A percentile compares a stretch with the other conserved stretches of the same genome.
These are phyloP conservation scores for Colletotrichum somersetense DNA, from an alignment of 2,329 filamentous ascomycete species.

Conservation along the genomic window DNA sequence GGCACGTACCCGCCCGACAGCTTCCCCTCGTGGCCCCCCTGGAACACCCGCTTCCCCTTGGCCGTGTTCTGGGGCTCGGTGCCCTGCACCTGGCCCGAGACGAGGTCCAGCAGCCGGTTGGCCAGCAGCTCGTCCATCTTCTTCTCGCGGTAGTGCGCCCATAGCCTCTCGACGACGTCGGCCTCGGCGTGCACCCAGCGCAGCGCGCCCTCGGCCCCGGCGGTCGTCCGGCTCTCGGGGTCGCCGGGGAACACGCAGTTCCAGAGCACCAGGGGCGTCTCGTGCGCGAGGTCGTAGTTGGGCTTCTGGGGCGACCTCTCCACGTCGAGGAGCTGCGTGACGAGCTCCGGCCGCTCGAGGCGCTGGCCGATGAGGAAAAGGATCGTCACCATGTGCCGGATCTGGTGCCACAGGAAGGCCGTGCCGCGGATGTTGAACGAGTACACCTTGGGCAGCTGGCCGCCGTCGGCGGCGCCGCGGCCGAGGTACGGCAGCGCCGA, in stretches of 20 bases:
- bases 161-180: slow-evolving; percentile 77
- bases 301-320: slow-evolving; percentile 79
- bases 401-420: slow-evolving; percentile 98
- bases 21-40: slow-evolving; percentile 66
- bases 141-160: slow-evolving; percentile 83
- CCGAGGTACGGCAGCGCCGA: slow-evolving; percentile 69
- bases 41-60: slow-evolving; percentile 58
- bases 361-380: slow-evolving; percentile 95
- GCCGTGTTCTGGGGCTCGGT: slow-evolving; percentile 6
- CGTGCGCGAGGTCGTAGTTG: slow-evolving; percentile 89
- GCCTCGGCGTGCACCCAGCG: slow-evolving; percentile 82
- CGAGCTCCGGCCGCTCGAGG: slow-evolving; percentile 79
- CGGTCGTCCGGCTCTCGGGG: slow-evolving; percentile 50
- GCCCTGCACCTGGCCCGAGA: slow-evolving; percentile 54
- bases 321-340: slow-evolving; percentile 82
- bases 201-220: slow-evolving; percentile 67
- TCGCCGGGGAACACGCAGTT: slow-evolving; percentile 86
- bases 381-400: slow-evolving; percentile 91
- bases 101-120: slow-evolving; percentile 76
- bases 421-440: slow-evolving; percentile 90
- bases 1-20: slow-evolving; percentile 67
- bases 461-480: slow-evolving; percentile 41
- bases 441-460: slow-evolving; percentile 75
- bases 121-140: slow-evolving; percentile 94
- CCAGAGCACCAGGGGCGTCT: slow-evolving; percentile 93